Conservation (phyloP, 2,329 filamentous ascomycete species). For the Trematosphaeria pertusa region DNA sequence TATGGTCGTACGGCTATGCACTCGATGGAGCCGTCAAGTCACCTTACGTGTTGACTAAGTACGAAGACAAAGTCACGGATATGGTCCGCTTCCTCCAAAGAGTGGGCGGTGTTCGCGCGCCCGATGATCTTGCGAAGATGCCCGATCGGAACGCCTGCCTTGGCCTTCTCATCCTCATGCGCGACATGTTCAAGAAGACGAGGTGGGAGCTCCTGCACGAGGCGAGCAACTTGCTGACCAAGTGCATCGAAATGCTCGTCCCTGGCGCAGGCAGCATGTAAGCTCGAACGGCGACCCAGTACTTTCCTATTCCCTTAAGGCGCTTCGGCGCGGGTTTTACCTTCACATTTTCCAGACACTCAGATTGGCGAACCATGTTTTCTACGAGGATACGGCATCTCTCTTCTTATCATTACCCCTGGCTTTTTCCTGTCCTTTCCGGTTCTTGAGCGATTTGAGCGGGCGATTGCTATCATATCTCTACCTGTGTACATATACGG, state of each 20-base stretch:
- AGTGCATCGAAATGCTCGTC: conserved; percentile 73
- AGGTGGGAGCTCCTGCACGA: conserved; percentile 93
- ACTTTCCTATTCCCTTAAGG: not conserved
- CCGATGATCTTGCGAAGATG: conserved; percentile 77
- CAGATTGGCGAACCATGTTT: too few relatives aligned
- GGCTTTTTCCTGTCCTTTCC: not conserved
- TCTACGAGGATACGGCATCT: conserved; percentile 1
- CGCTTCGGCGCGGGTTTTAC: not conserved
- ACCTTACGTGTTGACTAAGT: conserved; percentile 60
- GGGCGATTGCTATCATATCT: conserved; percentile 1
- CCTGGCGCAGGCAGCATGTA: conserved; percentile 31
- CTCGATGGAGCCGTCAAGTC: conserved; percentile 77
- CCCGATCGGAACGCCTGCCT: conserved; percentile 82
- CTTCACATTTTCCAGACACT: not conserved
- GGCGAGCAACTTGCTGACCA: conserved; percentile 78
- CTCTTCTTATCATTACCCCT: not conserved
- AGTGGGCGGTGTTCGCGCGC: conserved; percentile 74
- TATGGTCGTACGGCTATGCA: conserved; percentile 95
- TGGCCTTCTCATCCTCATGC: conserved; percentile 80
- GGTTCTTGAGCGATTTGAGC: not conserved
- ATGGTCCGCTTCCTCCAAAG: conserved; percentile 81
- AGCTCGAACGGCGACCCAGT: not conserved
- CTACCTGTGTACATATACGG: not conserved
- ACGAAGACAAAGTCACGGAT: conserved; percentile 72
- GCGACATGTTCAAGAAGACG: conserved; percentile 80